These are phyloP conservation scores for Venturia nashicola DNA, from an alignment of 2,329 filamentous ascomycete species.

Conservation along the genomic window DNA sequence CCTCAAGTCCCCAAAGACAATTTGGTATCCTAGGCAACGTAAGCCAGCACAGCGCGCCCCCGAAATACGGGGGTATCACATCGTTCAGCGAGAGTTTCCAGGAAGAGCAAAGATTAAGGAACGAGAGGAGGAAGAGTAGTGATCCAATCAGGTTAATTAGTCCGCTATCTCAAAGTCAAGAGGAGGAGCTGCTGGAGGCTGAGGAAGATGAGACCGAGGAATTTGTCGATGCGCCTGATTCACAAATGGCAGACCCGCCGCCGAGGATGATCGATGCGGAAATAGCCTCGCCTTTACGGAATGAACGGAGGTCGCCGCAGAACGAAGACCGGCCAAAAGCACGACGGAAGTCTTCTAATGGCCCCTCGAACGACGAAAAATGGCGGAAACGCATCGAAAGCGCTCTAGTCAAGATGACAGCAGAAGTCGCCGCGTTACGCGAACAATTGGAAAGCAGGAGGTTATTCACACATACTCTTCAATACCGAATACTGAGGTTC, in stretches of 20 bases:
- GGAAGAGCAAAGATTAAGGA: background rate
- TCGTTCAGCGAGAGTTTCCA: conserved; percentile 9
- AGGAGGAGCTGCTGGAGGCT: conserved; percentile 26
- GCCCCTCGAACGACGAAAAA: conserved; percentile 32
- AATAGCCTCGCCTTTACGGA: conserved; percentile 1
- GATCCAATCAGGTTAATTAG: conserved; percentile 48
- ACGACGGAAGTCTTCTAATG: conserved; percentile 13
- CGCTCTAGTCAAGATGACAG: conserved; percentile 77
- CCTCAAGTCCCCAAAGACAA: conserved; percentile 21
- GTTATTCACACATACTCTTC: conserved; percentile 55
- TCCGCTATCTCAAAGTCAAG: conserved; percentile 61
- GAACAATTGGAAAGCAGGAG: conserved; percentile 77
- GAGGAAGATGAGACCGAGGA: conserved; percentile 26
- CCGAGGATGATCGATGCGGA: conserved; percentile 2
- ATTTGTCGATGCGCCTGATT: conserved; percentile 37
- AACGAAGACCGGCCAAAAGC: conserved; percentile 9
- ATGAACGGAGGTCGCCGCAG: background rate
- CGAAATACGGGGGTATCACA: conserved; percentile 14
- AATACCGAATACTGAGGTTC: conserved; percentile 17
- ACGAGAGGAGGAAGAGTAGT: background rate
- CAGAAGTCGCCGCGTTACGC: conserved; percentile 80
- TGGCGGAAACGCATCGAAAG: conserved; percentile 79
- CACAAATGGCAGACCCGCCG: conserved; percentile 26
- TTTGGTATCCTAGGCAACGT: background rate
- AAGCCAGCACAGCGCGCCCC: conserved; percentile 6